Conservation (phyloP, 768 basidiomycete genomes). For the Mycena kentingensis region DNA sequence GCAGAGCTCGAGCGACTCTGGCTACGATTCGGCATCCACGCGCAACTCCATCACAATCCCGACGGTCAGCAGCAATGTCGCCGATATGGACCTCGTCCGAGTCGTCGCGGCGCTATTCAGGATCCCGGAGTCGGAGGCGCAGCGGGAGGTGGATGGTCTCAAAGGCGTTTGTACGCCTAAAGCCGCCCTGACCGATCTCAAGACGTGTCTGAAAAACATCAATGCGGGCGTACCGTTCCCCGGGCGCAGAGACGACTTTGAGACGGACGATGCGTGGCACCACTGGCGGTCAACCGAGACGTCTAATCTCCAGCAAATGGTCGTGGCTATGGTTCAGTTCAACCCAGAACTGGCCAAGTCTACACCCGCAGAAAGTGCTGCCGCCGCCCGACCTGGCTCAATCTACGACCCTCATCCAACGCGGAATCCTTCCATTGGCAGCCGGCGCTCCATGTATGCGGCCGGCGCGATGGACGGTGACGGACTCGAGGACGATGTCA, state of each 20-base stretch:
- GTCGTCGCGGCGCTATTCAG: constrained; percentile 76
- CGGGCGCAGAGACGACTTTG: constrained; percentile 85
- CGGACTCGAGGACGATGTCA: constrained; percentile 41
- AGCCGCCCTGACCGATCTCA: constrained; percentile 86
- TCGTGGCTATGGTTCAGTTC: constrained; percentile 81
- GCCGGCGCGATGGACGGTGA: constrained; percentile 36
- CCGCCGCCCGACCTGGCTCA: constrained; percentile 59
- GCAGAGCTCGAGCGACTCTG: constrained; percentile 59
- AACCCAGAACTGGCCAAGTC: constrained; percentile 88
- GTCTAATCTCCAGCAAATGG: constrained; percentile 81
- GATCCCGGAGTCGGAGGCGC: constrained; percentile 64
- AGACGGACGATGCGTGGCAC: constrained; percentile 77
- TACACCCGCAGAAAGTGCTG: constrained; percentile 56
- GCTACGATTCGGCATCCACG: constrained; percentile 64
- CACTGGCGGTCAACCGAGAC: constrained; percentile 85
- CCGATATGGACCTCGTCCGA: constrained; percentile 77
- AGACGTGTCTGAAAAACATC: constrained; percentile 92
- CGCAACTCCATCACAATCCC: constrained; percentile 51
- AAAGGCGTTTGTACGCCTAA: constrained; percentile 73
- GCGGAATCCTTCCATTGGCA: constrained; percentile 66
- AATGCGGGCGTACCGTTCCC: constrained; percentile 83
- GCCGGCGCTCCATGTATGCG: constrained; percentile 61
- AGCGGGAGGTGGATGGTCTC: constrained; percentile 72
- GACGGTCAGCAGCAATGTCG: constrained; percentile 47
- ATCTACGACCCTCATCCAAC: constrained; percentile 35